Conservation (phyloP, 495 filamentous ascomycete genomes). For the Amniculicola lignicola region DNA sequence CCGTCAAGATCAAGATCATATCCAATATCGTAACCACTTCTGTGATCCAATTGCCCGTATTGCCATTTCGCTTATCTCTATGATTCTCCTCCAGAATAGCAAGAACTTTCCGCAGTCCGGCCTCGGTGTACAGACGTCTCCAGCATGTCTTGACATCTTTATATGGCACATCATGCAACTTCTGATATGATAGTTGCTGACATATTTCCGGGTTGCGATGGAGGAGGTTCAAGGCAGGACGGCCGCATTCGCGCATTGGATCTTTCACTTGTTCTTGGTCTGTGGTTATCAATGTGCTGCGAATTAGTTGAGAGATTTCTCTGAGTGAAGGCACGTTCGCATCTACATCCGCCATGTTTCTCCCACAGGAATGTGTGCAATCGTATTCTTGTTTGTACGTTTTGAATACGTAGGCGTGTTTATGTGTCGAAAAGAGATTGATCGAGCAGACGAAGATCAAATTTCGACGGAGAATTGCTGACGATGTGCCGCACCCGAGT, state of each 20-base stretch:
- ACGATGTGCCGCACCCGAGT: too few relatives aligned
- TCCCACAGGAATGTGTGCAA: too few relatives aligned
- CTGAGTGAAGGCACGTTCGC: slow-evolving; percentile 7
- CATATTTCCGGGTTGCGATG: slow-evolving; percentile 41
- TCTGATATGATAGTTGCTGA: slow-evolving; percentile 51
- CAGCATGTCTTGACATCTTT: slow-evolving; percentile 71
- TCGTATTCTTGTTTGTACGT: too few relatives aligned
- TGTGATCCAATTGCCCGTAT: slow-evolving; percentile 28
- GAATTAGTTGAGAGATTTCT: slow-evolving; percentile 20
- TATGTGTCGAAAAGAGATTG: too few relatives aligned
- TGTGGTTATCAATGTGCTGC: slow-evolving; percentile 6
- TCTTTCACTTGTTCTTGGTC: slow-evolving; percentile 33
- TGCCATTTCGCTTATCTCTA: too few relatives aligned
- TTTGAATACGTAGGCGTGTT: too few relatives aligned
- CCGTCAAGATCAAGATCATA: slow-evolving; percentile 77
- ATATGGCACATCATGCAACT: slow-evolving; percentile 74
- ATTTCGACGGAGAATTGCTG: too few relatives aligned
- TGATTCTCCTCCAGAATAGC: slow-evolving; percentile 15
- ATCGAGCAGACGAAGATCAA: too few relatives aligned
- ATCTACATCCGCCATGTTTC: too few relatives aligned
- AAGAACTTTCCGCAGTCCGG: slow-evolving; percentile 62
- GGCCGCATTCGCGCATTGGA: slow-evolving; percentile 46
- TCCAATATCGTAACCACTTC: slow-evolving; percentile 67
- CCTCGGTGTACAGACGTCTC: slow-evolving; percentile 75
- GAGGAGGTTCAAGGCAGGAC: slow-evolving; percentile 40